These are phyloP conservation scores for Solanum paucissectum DNA, from an alignment of 257 asterid genomes.

Conservation along the genomic window DNA sequence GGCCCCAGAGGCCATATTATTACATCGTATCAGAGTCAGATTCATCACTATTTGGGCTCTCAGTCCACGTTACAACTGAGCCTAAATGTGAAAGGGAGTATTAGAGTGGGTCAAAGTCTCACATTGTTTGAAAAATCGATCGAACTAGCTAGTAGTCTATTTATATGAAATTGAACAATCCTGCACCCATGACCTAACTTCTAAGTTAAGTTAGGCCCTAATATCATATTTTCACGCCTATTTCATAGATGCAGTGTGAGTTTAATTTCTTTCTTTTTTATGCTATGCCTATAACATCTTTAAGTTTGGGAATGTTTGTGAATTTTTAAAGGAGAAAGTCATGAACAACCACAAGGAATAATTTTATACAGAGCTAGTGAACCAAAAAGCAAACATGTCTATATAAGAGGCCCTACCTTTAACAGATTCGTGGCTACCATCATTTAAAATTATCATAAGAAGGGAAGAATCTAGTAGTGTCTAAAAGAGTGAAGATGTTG, in stretches of 20 bases:
- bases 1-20: too few relatives aligned
- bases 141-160: too few relatives aligned
- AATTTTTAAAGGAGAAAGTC: neutral
- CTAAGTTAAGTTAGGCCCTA: too few relatives aligned
- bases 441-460: neutral
- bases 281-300: neutral
- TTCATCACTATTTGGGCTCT: too few relatives aligned
- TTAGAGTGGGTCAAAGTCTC: too few relatives aligned
- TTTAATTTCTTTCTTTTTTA: neutral
- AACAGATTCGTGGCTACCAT: neutral
- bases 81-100: too few relatives aligned
- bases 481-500: neutral
- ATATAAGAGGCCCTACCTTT: neutral
- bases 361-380: neutral
- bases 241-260: neutral
- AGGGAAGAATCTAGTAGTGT: neutral
- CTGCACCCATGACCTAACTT: too few relatives aligned
- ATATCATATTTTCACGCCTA: neutral
- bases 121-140: too few relatives aligned
- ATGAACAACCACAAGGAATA: neutral
- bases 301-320: neutral
- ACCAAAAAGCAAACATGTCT: neutral
- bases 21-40: too few relatives aligned
- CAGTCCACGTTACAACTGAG: too few relatives aligned
- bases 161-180: too few relatives aligned